These are phyloP conservation scores for Naganishia randhawae DNA, from an alignment of 768 basidiomycete species.

Conservation along the genomic window DNA sequence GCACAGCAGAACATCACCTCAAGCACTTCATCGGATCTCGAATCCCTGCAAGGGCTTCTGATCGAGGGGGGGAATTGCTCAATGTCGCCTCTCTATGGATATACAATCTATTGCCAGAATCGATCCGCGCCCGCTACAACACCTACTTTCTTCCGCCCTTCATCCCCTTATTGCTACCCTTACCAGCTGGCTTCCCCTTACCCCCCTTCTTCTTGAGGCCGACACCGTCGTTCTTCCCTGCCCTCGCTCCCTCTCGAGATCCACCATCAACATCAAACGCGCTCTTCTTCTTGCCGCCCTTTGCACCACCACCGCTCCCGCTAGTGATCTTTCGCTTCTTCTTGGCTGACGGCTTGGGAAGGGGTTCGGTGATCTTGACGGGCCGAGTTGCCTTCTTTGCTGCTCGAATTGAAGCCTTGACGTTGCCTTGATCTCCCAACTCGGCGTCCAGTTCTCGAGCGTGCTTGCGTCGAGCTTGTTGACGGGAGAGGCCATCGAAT, in stretches of 20 bases:
- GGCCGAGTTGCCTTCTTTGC: slow-evolving; percentile 77
- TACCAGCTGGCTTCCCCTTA: slow-evolving; percentile 28
- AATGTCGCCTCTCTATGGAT: too few relatives aligned
- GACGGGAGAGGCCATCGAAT: slow-evolving; percentile 71
- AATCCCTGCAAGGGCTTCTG: too few relatives aligned
- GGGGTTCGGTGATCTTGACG: slow-evolving; percentile 66
- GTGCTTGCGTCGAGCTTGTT: slow-evolving; percentile 80
- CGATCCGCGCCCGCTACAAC: neutral
- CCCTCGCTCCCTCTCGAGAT: slow-evolving; percentile 28
- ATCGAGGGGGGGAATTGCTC: too few relatives aligned
- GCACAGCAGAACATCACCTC: too few relatives aligned
- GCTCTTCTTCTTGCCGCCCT: slow-evolving; percentile 28
- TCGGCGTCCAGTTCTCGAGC: slow-evolving; percentile 75
- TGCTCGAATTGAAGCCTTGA: slow-evolving; percentile 73
- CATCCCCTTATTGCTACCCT: slow-evolving; percentile 28
- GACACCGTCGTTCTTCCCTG: slow-evolving; percentile 31
- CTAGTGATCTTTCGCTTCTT: slow-evolving; percentile 29
- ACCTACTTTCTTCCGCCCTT: slow-evolving; percentile 1
- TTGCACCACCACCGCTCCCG: slow-evolving; percentile 6
- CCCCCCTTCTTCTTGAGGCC: slow-evolving; percentile 29
- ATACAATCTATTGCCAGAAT: too few relatives aligned
- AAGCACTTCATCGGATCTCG: too few relatives aligned
- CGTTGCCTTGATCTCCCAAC: slow-evolving; percentile 56
- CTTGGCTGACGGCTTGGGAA: slow-evolving; percentile 36
- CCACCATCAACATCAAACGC: slow-evolving; percentile 31